phyloP scores from a whole-genome alignment of 352 stramenopile species.

The Globisporangium abappressorium region DNA sequence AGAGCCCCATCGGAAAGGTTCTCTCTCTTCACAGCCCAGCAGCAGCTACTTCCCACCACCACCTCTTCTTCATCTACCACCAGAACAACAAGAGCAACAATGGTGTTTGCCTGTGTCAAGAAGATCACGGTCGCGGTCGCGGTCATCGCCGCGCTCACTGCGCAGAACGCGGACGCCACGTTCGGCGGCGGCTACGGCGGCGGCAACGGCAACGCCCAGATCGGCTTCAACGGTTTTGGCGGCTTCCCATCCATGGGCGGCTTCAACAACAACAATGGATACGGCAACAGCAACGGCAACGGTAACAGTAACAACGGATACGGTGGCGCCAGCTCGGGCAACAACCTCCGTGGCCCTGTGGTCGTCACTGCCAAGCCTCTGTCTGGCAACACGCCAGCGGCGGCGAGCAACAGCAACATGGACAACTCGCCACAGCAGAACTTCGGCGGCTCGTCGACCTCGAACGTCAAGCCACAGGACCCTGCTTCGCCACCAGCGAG shows the following conservation, averaged over 20 bases:
- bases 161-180: slow-evolving; percentile 11
- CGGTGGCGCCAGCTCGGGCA: slow-evolving; percentile 2
- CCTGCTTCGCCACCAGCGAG: slow-evolving; percentile 1
- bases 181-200: slow-evolving; percentile 13
- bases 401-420: slow-evolving; percentile 7
- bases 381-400: not conserved
- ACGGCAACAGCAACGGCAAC: slow-evolving; percentile 3
- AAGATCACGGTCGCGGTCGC: slow-evolving; percentile 19
- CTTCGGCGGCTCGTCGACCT: slow-evolving; percentile 14
- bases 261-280: slow-evolving; percentile 1
- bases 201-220: slow-evolving; percentile 10
- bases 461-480: slow-evolving; percentile 7
- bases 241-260: slow-evolving; percentile 10
- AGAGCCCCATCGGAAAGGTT: slow-evolving; percentile 10
- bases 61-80: not conserved
- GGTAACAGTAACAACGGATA: slow-evolving; percentile 3
- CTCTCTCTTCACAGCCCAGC: not conserved
- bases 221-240: slow-evolving; percentile 3
- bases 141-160: slow-evolving; percentile 16
- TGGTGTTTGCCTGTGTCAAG: slow-evolving; percentile 21
- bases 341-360: slow-evolving; percentile 13
- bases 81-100: not conserved
- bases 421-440: slow-evolving; percentile 20
- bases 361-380: slow-evolving; percentile 4
- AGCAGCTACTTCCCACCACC: not conserved